Base-by-base conservation (phyloP, 1,284 basidiomycete species). In the Leccinum brunneo-olivaceum region DNA sequence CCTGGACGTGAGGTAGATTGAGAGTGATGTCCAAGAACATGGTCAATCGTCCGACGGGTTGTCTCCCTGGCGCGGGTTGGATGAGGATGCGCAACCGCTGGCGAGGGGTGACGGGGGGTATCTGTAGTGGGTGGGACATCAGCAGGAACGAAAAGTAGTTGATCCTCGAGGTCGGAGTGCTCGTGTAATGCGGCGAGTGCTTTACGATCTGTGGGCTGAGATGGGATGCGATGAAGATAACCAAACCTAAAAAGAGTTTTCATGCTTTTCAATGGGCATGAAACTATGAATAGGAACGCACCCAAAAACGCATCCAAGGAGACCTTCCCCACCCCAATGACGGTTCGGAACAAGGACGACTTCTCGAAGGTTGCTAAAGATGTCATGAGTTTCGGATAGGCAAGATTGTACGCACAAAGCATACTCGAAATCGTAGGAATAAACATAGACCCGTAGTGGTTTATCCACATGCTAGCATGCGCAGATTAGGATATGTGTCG, bases 351-450 rank as follows among this genome's bases (percentile, higher is more conserved):
- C 89, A 23, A 95, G 66, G 18, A 95, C 89, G 8, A 94, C 91
- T 61, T 95, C 91, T 52, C 91, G 76, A 39, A 94, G 76, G 40
- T 90, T 89, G 64, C 90, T 94, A 57, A 25, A 56, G 39, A 20
- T 24, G 35, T 44, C 3, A 33, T 53, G 24, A 60, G 53, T 25
- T 5, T 35, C 21, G n/a, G 20, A 20, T 25, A 45, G 16, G 12
- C 27, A 39, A 35, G 25, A 14, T 6, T 5, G 28, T 19, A 25
- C 24, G 21, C 19, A 37, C 20, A 40, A 39, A n/a, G 74, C 90
- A 51, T 64, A 93, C 90, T 98, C 93, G 57, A 97, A 95, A 66
- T 98, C 95, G 53, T 91, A 84, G 34, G 93, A 97, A 67, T 98
- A 98, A 6, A 98, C 94, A 61, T 95, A 98, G 20, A 98, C 83